phyloP scores from a whole-genome alignment of 257 asterid species.

The Nicotiana otophora region DNA sequence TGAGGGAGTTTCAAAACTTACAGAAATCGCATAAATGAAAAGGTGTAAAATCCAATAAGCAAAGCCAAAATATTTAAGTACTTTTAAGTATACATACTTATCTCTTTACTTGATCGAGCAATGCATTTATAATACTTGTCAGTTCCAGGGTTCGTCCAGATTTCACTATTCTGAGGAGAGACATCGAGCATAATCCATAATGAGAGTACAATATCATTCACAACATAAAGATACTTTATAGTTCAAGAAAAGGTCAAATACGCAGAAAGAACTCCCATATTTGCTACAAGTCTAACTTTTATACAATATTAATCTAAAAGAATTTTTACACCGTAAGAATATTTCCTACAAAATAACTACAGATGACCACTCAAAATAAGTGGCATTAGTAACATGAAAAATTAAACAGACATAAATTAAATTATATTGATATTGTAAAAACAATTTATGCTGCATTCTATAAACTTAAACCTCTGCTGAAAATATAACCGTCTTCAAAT shows the following conservation, averaged over 20 bases:
- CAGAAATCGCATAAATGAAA: neutral
- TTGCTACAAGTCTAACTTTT: too few species aligned
- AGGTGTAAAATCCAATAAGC: neutral
- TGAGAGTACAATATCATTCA: neutral
- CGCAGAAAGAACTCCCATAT: neutral
- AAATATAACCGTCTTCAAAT: too few species aligned
- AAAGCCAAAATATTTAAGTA: neutral
- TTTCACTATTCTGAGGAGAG: conserved; percentile 13
- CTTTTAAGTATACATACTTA: conserved; percentile 9
- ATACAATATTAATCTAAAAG: too few species aligned
- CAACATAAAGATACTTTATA: neutral
- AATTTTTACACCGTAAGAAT: too few species aligned
- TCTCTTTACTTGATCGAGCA: conserved; percentile 14
- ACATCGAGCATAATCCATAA: neutral
- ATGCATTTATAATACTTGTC: conserved; percentile 24
- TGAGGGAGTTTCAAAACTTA: neutral
- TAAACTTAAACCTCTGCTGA: too few species aligned
- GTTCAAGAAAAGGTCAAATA: neutral
- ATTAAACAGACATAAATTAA: too few species aligned
- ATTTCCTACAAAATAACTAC: too few species aligned
- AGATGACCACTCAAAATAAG: too few species aligned
- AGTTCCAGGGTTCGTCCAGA: conserved; percentile 26
- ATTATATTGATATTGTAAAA: too few species aligned
- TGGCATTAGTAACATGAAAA: too few species aligned
- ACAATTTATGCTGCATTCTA: too few species aligned